A percentile compares a stretch with the other conserved stretches of the same genome.
These are phyloP conservation scores for Melampsora abietis-canadensis DNA, from an alignment of 1,284 basidiomycete species.

Conservation along the genomic window DNA sequence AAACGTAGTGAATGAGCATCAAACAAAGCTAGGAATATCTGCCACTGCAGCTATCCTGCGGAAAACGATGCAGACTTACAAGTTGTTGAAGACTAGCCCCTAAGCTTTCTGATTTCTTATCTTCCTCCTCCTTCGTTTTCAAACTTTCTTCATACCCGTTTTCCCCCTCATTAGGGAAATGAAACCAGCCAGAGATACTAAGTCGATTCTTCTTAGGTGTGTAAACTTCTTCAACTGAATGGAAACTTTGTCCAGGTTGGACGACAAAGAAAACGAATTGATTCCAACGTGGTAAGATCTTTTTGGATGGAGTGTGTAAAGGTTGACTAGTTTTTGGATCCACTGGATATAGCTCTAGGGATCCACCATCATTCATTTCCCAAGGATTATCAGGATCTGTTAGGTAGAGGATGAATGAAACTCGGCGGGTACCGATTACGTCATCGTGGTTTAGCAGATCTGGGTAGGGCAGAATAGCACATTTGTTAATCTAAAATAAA, in stretches of 20 bases:
- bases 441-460: slow-evolving; percentile 97
- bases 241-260: slow-evolving; percentile 79
- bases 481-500: background rate
- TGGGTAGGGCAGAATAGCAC: slow-evolving; percentile 58
- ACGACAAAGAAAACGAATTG: slow-evolving; percentile 91
- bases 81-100: slow-evolving; percentile 43
- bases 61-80: slow-evolving; percentile 8
- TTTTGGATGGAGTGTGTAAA: slow-evolving; percentile 60
- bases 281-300: slow-evolving; percentile 82
- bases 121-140: slow-evolving; percentile 21
- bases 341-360: slow-evolving; percentile 86
- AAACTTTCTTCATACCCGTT: slow-evolving; percentile 16
- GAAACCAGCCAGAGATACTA: slow-evolving; percentile 85
- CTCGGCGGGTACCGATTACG: slow-evolving; percentile 88
- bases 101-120: slow-evolving; percentile 24
- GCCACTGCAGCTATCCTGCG: background rate
- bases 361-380: slow-evolving; percentile 67
- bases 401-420: slow-evolving; percentile 97
- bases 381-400: slow-evolving; percentile 63
- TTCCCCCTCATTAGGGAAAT: slow-evolving; percentile 37
- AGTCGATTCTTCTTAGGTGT: slow-evolving; percentile 64
- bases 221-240: slow-evolving; percentile 95
- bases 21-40: too few species aligned
- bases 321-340: slow-evolving; percentile 50
- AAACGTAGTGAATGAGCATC: background rate